phyloP scores from a whole-genome alignment of 2,329 filamentous ascomycete species.

The Aureobasidium lini region DNA sequence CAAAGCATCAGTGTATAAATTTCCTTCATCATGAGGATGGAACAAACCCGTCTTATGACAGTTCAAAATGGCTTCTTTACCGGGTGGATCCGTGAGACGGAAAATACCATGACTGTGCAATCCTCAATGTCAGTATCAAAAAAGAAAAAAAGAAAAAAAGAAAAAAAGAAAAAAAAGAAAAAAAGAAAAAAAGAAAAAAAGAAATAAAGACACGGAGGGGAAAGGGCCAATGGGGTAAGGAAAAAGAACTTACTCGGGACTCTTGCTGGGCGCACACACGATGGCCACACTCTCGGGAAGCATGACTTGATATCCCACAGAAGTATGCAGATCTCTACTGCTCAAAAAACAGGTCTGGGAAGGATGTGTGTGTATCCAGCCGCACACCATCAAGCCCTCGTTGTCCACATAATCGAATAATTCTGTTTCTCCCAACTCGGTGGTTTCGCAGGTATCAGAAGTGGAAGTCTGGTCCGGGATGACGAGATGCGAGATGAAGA shows the following conservation, averaged over 20 bases:
- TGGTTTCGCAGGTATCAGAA: conserved; percentile 88
- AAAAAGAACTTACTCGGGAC: conserved; percentile 55
- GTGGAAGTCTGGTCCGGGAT: conserved; percentile 89
- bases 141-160: too few species aligned
- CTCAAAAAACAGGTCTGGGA: conserved; percentile 98
- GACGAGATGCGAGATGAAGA: conserved; percentile 82
- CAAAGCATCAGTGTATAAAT: conserved; percentile 69
- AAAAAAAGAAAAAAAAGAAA: too few species aligned
- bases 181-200: too few species aligned
- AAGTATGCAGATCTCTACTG: conserved; percentile 85
- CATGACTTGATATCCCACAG: conserved; percentile 92
- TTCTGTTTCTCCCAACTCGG: conserved; percentile 62
- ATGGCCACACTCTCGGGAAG: conserved; percentile 94
- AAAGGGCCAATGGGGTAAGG: background rate
- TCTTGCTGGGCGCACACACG: conserved; percentile 80
- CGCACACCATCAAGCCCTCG: conserved; percentile 76
- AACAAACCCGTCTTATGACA: conserved; percentile 76
- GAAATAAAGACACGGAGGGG: too few species aligned
- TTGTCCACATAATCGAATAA: conserved; percentile 85
- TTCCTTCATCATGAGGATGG: conserved; percentile 64
- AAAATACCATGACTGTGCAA: conserved; percentile 73
- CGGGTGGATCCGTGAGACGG: conserved; percentile 85
- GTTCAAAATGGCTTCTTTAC: conserved; percentile 72
- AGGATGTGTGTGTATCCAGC: conserved; percentile 98
- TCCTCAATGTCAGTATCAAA: background rate